Conservation (phyloP, 2,329 filamentous ascomycete species). For the Epichloe gansuensis region DNA sequence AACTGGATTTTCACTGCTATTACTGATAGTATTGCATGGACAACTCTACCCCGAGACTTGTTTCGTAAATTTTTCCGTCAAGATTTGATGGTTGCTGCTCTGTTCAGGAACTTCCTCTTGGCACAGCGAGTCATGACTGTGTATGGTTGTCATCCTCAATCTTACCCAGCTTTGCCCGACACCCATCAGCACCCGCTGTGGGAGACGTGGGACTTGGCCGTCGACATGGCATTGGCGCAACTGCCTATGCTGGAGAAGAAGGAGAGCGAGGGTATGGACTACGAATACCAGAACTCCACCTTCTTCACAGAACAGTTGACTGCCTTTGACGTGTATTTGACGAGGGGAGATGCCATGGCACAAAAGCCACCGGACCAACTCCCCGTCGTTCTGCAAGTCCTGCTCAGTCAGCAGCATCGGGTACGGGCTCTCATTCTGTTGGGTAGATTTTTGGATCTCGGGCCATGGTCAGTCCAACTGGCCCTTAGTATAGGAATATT, state of each 20-base stretch:
- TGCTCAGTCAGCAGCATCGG: constrained; percentile 89
- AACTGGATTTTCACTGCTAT: constrained; percentile 99
- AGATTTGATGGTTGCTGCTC: constrained; percentile 95
- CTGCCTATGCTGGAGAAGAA: constrained; percentile 74
- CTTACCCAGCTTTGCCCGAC: constrained; percentile 81
- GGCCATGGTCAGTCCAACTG: constrained; percentile 97
- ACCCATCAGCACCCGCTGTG: constrained; percentile 91
- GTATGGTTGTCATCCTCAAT: constrained; percentile 91
- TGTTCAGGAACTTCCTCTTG: constrained; percentile 92
- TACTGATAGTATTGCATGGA: constrained; percentile 98
- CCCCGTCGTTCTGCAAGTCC: constrained; percentile 88
- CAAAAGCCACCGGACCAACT: constrained; percentile 88
- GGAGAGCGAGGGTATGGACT: constrained; percentile 60
- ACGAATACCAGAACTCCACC: constrained; percentile 86
- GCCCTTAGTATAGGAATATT: constrained; percentile 97
- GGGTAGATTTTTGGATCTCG: constrained; percentile 86
- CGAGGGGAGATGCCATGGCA: constrained; percentile 65
- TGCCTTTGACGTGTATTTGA: constrained; percentile 91
- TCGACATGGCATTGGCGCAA: constrained; percentile 88
- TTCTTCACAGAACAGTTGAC: constrained; percentile 97
- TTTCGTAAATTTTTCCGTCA: constrained; percentile 97
- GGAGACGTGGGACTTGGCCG: constrained; percentile 95
- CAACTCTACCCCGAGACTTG: constrained; percentile 73
- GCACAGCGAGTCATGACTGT: constrained; percentile 93
- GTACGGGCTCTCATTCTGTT: constrained; percentile 83